Evolutionary conservation across 176 grass and related monocot genomes (phyloP).

Genomic region (Phoenix roebelenii): DNA sequence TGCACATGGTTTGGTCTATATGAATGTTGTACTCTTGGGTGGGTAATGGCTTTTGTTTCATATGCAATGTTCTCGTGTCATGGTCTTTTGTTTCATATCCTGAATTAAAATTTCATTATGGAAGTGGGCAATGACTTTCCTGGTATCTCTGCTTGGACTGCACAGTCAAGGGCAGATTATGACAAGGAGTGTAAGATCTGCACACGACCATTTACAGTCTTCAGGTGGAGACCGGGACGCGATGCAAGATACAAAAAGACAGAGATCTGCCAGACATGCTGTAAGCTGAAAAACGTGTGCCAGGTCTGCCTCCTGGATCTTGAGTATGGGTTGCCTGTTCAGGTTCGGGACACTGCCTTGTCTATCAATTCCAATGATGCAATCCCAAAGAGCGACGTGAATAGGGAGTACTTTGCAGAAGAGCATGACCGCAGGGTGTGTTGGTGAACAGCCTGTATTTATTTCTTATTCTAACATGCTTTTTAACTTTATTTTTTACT

Average conservation of each 20-base stretch:
- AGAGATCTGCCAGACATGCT: constrained; percentile 97
- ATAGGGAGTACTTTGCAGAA: constrained; percentile 91
- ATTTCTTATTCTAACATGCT: background rate
- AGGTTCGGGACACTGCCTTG: constrained; percentile 82
- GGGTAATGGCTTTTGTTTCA: no score
- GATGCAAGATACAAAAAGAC: constrained; percentile 99
- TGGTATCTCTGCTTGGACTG: constrained; percentile 18
- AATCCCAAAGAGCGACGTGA: constrained; percentile 94
- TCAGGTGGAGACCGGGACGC: constrained; percentile 85
- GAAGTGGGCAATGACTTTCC: no score
- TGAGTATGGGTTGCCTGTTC: constrained; percentile 88
- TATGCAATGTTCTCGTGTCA: no score
- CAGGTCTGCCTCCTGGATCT: constrained; percentile 93
- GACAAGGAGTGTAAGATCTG: constrained; percentile 99
- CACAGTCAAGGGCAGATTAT: constrained; percentile 69
- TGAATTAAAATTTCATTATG: no score
- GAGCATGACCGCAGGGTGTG: constrained; percentile 94
- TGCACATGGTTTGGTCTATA: no score
- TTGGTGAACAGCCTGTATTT: background rate
- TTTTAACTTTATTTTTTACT: no score
- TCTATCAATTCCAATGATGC: constrained; percentile 79
- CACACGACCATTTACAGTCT: constrained; percentile 78
- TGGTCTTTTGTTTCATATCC: no score
- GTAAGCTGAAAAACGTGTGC: constrained; percentile 97
- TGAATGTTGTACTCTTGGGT: no score